phyloP scores from a whole-genome alignment of 169 alveolate species.

The Cryptosporidium ubiquitum region DNA sequence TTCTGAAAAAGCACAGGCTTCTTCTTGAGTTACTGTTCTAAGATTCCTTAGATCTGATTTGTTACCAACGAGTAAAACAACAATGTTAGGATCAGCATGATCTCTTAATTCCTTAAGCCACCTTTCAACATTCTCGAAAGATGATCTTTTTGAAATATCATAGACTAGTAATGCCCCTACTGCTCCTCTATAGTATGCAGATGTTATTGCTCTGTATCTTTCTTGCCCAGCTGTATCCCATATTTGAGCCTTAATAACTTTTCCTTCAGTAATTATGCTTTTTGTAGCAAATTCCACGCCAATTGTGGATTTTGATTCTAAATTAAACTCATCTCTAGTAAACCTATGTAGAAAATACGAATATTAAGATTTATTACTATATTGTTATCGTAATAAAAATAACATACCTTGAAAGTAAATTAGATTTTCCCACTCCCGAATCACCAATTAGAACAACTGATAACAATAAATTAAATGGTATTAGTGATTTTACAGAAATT shows the following conservation, averaged over 20 bases:
- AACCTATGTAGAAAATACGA: slow-evolving; percentile 81
- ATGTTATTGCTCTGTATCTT: slow-evolving; percentile 98
- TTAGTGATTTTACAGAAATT: not conserved
- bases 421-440: slow-evolving; percentile 96
- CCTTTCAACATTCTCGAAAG: slow-evolving; percentile 94
- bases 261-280: slow-evolving; percentile 88
- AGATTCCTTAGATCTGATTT: slow-evolving; percentile 93
- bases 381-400: not conserved
- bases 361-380: not conserved
- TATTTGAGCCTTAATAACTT: slow-evolving; percentile 94
- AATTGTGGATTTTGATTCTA: slow-evolving; percentile 96
- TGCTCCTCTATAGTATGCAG: slow-evolving; percentile 99
- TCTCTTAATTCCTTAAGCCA: slow-evolving; percentile 97
- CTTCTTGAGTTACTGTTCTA: slow-evolving; percentile 91
- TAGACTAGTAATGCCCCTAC: slow-evolving; percentile 98
- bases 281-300: slow-evolving; percentile 98
- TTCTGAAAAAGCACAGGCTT: slow-evolving; percentile 91
- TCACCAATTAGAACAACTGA: slow-evolving; percentile 91
- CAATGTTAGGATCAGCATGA: slow-evolving; percentile 95
- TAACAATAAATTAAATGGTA: not conserved
- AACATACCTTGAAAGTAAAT: slow-evolving; percentile 88
- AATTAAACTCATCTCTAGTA: slow-evolving; percentile 94
- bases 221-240: slow-evolving; percentile 99
- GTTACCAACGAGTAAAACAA: slow-evolving; percentile 96
- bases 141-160: slow-evolving; percentile 95